Evolutionary conservation across 2,329 filamentous ascomycete genomes (phyloP), one percentile per base, ranked within the genome.

Genomic region (Blastomyces gilchristii): DNA sequence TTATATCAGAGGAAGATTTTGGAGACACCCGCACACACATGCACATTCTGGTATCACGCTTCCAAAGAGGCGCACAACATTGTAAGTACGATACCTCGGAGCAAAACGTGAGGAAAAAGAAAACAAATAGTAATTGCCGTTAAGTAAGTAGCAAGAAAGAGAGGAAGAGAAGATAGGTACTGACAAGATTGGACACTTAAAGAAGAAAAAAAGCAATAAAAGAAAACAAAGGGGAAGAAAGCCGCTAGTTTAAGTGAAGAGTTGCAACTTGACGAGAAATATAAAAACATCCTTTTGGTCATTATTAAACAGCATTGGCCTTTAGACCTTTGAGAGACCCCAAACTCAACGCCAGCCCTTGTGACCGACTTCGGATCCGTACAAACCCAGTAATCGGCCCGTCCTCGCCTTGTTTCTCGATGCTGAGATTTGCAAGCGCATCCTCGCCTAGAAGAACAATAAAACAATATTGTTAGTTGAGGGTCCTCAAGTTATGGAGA

Each of bases 321-420:
- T 92, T 96, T 66, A 99, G 80, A 1, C 94, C 94, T 80, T 97
- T 99, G 71, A 99, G 81, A 59, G 91, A 95, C 41, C 94, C 94
- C 67, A 99, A 80, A 78, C 93, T 97, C 69, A 99, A 80, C 12
- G 94, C 94, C 72, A 99, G 81, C 58, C 94, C 94, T 79, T 99
- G 94, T 47, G 91, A 96, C 74, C 94, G 88, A 81, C 92, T 97
- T 78, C 94, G 87, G 84, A 99, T 99, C 74, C 94, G 87, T 67
- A 99, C 92, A 76, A 99, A 99, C 54, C 94, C 94, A 52, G 93
- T 97, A 67, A 99, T 93, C 6, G 91, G 91, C 31, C 94, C 94
- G 71, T 96, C 88, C 34, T 96, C 91, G 64, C 91, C 92, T 75
- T 97, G 92, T 79, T 97, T 93, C 78, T 99, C 94, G 71, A 99